Conservation (phyloP, 1,284 basidiomycete species). For the Porogramme epimiltina region DNA sequence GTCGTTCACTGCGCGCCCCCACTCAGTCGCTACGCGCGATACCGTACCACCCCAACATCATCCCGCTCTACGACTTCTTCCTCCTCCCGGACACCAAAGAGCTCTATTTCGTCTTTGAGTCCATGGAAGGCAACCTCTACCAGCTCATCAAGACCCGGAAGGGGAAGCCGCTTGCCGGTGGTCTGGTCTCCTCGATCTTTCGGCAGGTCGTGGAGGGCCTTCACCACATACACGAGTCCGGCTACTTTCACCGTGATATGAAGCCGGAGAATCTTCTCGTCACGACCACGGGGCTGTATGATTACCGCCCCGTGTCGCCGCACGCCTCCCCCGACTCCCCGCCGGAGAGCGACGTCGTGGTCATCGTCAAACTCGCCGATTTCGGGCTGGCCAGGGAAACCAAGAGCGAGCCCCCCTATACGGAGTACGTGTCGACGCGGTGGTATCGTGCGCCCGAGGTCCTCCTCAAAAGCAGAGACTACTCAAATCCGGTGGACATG, state of each 20-base stretch:
- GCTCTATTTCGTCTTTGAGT: conserved; percentile 99
- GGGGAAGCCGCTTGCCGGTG: conserved; percentile 91
- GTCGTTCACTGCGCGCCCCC: conserved; percentile 18
- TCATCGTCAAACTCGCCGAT: conserved; percentile 97
- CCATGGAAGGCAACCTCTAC: conserved; percentile 99
- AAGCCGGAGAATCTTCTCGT: conserved; percentile 99
- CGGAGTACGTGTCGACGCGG: conserved; percentile 97
- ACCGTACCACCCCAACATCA: conserved; percentile 95
- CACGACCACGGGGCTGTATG: conserved; percentile 96
- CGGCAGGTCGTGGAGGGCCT: conserved; percentile 90
- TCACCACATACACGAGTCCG: conserved; percentile 88
- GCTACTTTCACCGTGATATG: conserved; percentile 99
- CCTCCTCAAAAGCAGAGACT: conserved; percentile 87
- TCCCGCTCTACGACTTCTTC: conserved; percentile 99
- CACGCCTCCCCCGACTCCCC: conserved; percentile 56
- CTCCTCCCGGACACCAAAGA: conserved; percentile 91
- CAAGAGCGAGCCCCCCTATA: conserved; percentile 89
- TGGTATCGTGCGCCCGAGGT: conserved; percentile 99
- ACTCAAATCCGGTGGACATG: conserved; percentile 97
- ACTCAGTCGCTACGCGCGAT: conserved; percentile 91
- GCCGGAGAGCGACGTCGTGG: conserved; percentile 91
- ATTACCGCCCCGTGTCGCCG: conserved; percentile 85
- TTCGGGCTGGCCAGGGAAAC: conserved; percentile 97
- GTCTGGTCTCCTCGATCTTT: conserved; percentile 94
- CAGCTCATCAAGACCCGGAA: conserved; percentile 98